Evolutionary conservation across 257 asterid genomes (phyloP).

Genomic region (Solanum sejunctum): DNA sequence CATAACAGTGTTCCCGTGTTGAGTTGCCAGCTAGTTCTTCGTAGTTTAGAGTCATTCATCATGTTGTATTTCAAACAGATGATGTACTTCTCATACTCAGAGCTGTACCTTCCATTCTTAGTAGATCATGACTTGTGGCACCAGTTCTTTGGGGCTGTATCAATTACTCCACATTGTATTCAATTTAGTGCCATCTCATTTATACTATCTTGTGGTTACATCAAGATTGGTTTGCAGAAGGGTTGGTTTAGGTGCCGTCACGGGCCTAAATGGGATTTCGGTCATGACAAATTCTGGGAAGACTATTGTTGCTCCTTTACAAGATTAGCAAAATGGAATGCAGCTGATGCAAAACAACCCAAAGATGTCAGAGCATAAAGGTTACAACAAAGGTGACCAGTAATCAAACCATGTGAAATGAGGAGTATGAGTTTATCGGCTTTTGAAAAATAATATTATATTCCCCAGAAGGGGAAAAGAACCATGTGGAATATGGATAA

Average conservation of each 20-base stretch:
- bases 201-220: background rate
- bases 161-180: background rate
- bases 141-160: background rate
- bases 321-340: background rate
- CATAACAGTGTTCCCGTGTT: background rate
- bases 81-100: background rate
- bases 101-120: background rate
- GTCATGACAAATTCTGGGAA: background rate
- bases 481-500: background rate
- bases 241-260: background rate
- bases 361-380: background rate
- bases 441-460: background rate
- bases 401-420: background rate
- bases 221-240: background rate
- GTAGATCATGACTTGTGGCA: background rate
- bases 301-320: background rate
- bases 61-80: background rate
- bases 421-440: background rate
- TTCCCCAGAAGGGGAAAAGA: background rate
- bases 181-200: background rate
- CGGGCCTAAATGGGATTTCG: background rate
- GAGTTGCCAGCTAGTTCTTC: background rate
- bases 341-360: background rate
- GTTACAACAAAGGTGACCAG: background rate
- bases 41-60: background rate